Percentiles rank a stretch among this genome's conserved stretches.
Conservation (phyloP, 2,329 filamentous ascomycete species). For the Aspergillus thermomutatus region DNA sequence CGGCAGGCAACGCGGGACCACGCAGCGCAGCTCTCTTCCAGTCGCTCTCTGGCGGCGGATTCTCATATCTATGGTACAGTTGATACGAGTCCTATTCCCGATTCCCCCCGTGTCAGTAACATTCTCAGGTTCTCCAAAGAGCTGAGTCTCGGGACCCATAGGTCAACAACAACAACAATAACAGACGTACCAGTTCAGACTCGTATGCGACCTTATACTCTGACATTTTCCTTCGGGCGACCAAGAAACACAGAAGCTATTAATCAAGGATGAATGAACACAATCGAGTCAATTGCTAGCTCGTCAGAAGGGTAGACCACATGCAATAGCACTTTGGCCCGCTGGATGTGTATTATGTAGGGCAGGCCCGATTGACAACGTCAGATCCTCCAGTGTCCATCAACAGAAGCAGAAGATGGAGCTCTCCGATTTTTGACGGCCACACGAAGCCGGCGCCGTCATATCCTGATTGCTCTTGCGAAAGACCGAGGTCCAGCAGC, state of each 20-base stretch:
- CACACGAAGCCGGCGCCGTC: background rate
- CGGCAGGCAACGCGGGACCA: slow-evolving; percentile 59
- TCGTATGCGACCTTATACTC: slow-evolving; percentile 66
- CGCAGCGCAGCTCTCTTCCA: slow-evolving; percentile 32
- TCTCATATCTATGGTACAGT: slow-evolving; percentile 42
- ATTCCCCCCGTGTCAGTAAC: background rate
- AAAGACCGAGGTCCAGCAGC: slow-evolving; percentile 4
- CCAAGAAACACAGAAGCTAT: slow-evolving; percentile 31
- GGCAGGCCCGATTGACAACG: background rate
- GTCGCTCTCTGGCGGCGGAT: slow-evolving; percentile 25
- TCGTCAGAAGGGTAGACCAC: background rate
- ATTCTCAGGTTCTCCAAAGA: background rate
- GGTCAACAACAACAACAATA: background rate
- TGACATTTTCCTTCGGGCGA: slow-evolving; percentile 72
- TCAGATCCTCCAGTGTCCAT: background rate
- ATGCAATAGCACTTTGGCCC: background rate
- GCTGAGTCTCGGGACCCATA: background rate
- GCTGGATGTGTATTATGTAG: background rate
- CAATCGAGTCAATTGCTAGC: background rate
- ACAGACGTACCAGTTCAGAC: slow-evolving; percentile 21
- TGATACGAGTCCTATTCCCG: slow-evolving; percentile 40
- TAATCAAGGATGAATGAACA: background rate
- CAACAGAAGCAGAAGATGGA: background rate
- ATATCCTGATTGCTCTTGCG: background rate
- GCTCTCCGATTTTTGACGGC: background rate